Conservation (phyloP, 108 stramenopile species). For the Nitzschia sp. region DNA sequence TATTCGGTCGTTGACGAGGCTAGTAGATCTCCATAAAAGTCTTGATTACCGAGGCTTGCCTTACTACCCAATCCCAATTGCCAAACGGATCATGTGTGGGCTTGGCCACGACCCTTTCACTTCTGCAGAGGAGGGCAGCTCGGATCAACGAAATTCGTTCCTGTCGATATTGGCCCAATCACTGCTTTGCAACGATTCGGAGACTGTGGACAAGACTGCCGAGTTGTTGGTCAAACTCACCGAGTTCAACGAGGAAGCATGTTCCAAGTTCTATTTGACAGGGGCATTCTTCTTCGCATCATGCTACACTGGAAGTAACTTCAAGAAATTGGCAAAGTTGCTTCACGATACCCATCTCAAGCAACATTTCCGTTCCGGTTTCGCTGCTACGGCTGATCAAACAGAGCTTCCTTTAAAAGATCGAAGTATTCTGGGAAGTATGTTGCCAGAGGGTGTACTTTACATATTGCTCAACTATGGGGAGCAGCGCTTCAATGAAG, state of each 20-base stretch:
- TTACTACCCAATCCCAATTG: slow-evolving; percentile 75
- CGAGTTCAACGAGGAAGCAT: slow-evolving; percentile 63
- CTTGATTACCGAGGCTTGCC: slow-evolving; percentile 66
- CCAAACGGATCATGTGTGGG: slow-evolving; percentile 70
- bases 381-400: slow-evolving; percentile 62
- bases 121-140: neutral
- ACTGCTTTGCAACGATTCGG: slow-evolving; percentile 59
- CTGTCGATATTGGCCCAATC: slow-evolving; percentile 60
- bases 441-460: slow-evolving; percentile 74
- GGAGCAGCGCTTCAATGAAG: slow-evolving; percentile 54
- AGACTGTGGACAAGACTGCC: slow-evolving; percentile 62
- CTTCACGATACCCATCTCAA: slow-evolving; percentile 60
- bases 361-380: slow-evolving; percentile 67
- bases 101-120: slow-evolving; percentile 35
- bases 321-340: slow-evolving; percentile 48
- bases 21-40: slow-evolving; percentile 66
- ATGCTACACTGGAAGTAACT: slow-evolving; percentile 71
- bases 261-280: slow-evolving; percentile 73
- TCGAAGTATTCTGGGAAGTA: slow-evolving; percentile 61
- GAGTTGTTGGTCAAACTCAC: slow-evolving; percentile 56
- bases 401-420: slow-evolving; percentile 51
- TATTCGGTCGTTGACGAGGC: slow-evolving; percentile 46
- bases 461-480: slow-evolving; percentile 74
- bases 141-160: slow-evolving; percentile 20
- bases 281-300: slow-evolving; percentile 70